Evolutionary conservation across 495 filamentous ascomycete genomes (phyloP).

Genomic region (Podospora comata): DNA sequence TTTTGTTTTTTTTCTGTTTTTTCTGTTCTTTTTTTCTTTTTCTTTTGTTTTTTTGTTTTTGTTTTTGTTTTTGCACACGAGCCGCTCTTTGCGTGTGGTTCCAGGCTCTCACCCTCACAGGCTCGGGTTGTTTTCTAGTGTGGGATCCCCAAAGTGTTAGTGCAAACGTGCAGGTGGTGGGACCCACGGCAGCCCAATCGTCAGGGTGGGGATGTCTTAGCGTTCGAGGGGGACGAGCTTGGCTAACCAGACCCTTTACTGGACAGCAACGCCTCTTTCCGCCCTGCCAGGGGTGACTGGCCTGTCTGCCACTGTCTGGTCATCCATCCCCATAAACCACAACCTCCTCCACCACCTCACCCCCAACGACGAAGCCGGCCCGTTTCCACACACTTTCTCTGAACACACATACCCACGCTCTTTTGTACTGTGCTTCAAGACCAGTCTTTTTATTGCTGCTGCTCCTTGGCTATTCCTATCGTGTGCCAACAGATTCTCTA

Average conservation of each 20-base stretch:
- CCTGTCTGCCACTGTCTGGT: neutral
- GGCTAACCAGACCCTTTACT: constrained; percentile 19
- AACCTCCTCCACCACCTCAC: constrained; percentile 32
- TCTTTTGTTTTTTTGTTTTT: constrained; percentile 16
- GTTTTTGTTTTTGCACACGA: constrained; percentile 12
- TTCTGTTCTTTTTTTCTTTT: constrained; percentile 11
- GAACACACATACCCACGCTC: constrained; percentile 36
- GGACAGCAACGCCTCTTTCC: constrained; percentile 23
- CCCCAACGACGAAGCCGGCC: constrained; percentile 25
- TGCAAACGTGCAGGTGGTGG: constrained; percentile 10
- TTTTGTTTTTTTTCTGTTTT: too few relatives aligned
- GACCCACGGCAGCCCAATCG: constrained; percentile 34
- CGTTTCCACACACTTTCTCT: constrained; percentile 25
- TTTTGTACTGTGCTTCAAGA: constrained; percentile 31
- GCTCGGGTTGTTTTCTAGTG: constrained; percentile 13
- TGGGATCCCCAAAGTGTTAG: constrained; percentile 10
- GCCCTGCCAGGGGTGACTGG: constrained; percentile 25
- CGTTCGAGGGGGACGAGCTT: constrained; percentile 22
- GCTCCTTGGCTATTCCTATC: constrained; percentile 32
- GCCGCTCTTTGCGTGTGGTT: constrained; percentile 15
- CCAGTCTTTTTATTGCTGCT: constrained; percentile 26
- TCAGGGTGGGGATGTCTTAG: constrained; percentile 30
- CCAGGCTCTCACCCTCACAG: neutral
- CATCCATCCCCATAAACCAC: constrained; percentile 29
- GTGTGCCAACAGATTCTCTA: constrained; percentile 36